Conservation (phyloP, 2,329 filamentous ascomycete species). For the Chrysosporium keratinophilum region DNA sequence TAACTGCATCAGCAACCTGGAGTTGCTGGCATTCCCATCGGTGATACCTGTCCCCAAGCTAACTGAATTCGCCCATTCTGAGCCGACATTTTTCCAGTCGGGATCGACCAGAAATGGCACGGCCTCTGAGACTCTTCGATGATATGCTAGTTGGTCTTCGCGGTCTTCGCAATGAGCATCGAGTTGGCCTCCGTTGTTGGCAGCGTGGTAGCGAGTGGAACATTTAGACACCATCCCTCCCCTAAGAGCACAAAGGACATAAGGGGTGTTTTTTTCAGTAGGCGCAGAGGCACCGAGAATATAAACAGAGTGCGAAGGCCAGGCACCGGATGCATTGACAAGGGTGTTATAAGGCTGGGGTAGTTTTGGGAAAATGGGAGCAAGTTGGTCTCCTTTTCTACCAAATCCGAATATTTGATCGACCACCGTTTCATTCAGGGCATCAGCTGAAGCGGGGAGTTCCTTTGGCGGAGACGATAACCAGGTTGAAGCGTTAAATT, state of each 20-base stretch:
- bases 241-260: conserved; percentile 57
- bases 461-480: conserved; percentile 24
- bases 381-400: conserved; percentile 39
- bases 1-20: conserved; percentile 48
- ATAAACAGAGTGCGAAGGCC: conserved; percentile 50
- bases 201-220: conserved; percentile 49
- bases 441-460: conserved; percentile 33
- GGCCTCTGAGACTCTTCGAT: conserved; percentile 31
- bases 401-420: conserved; percentile 65
- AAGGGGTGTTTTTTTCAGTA: conserved; percentile 36
- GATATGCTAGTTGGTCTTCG: conserved; percentile 47
- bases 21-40: conserved; percentile 49
- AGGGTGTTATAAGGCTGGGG: conserved; percentile 59
- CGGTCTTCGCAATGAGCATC: conserved; percentile 52
- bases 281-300: conserved; percentile 47
- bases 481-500: conserved; percentile 25
- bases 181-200: conserved; percentile 49
- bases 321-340: conserved; percentile 38
- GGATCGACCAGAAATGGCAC: conserved; percentile 20
- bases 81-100: conserved; percentile 49
- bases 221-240: conserved; percentile 56
- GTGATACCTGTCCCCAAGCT: conserved; percentile 47
- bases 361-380: conserved; percentile 45
- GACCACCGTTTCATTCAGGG: conserved; percentile 49
- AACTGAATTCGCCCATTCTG: conserved; percentile 46